phyloP scores from a whole-genome alignment of 139 green algal species.

The Gonium pectorale region DNA sequence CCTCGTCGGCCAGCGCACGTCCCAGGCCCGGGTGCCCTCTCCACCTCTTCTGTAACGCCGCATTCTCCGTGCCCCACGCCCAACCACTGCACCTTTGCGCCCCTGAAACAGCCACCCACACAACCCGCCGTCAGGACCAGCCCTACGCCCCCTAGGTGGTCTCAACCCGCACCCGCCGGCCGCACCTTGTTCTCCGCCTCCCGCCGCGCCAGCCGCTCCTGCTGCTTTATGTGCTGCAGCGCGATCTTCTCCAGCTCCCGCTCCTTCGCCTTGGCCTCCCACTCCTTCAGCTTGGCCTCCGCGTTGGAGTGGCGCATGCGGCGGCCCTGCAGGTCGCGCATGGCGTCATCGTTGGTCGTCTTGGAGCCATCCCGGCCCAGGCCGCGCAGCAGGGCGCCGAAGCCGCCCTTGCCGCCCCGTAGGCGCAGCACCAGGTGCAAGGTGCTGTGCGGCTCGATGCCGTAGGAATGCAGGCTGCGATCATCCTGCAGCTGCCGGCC shows the following conservation, averaged over 20 bases:
- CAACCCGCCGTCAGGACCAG: too few species aligned
- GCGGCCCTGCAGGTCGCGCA: conserved; percentile 90
- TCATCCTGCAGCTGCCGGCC: conserved; percentile 47
- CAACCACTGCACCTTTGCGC: too few species aligned
- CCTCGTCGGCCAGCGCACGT: too few species aligned
- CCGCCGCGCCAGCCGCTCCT: conserved; percentile 58
- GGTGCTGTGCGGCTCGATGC: conserved; percentile 39
- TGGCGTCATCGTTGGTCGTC: conserved; percentile 94
- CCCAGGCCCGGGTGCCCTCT: too few species aligned
- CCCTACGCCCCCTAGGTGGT: too few species aligned
- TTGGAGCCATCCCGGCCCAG: conserved; percentile 85
- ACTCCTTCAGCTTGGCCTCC: conserved; percentile 90
- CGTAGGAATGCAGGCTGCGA: conserved; percentile 32
- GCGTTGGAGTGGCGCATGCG: conserved; percentile 79
- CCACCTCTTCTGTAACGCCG: too few species aligned
- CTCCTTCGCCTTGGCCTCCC: conserved; percentile 76
- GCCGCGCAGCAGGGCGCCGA: conserved; percentile 92
- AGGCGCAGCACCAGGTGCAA: conserved; percentile 72
- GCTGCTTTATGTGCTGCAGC: conserved; percentile 81
- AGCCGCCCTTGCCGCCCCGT: conserved; percentile 91
- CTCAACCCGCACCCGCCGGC: not conserved
- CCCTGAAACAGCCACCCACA: too few species aligned
- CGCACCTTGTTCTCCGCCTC: conserved; percentile 58
- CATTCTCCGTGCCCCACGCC: too few species aligned
- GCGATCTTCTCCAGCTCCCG: conserved; percentile 88